Evolutionary conservation across 2,329 filamentous ascomycete species (phyloP), one percentile per base, ranked within the genome.

Genomic region (Elsinoe ampelina): DNA sequence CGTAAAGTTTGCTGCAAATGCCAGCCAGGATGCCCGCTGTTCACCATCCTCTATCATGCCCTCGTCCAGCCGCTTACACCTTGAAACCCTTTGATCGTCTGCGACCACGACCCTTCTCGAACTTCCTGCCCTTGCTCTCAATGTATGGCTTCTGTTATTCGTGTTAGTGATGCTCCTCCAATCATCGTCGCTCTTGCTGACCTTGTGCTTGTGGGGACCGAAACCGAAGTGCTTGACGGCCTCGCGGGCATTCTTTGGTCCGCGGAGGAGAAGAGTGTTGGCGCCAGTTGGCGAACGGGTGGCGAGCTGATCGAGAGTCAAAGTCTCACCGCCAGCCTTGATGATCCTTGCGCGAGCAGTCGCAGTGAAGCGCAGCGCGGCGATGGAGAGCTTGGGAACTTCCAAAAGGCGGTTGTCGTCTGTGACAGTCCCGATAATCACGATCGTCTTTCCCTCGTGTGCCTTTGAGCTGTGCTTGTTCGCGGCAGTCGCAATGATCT

Each of bases 21-120:
- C 54, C 41, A 56, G 54, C 54, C 54, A 41, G 54, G 39, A 56
- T 56, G 54, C 19, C 48, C 35, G 34, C 35, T 48, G 39, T 48
- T 56, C 26, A 22, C 41, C 54, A 45, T 56, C 54, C 34, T 45
- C 54, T 36, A 56, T 39, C 54, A 48, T 47, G 43, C 50, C 59
- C 43, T 57, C 38, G 32, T 35, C 55, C 54, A 54, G 43, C 57
- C 61, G 54, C 75, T 89, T 95, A 98, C 75, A 98, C 93, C 90
- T 98, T 98, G 91, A 98, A 98, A 84, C 95, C 93, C 73, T 88
- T 85, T 71, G 91, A 97, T 76, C 90, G 83, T 86, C 93, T 95
- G 80, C 93, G 91, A 78, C 93, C 95, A 93, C 93, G 91, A 72
- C 91, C 93, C 72, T 85, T 84, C 86, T 98, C 95, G 82, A 98